Base-by-base conservation (phyloP, 2,329 filamentous ascomycete species). In the Stemphylium beticola region DNA sequence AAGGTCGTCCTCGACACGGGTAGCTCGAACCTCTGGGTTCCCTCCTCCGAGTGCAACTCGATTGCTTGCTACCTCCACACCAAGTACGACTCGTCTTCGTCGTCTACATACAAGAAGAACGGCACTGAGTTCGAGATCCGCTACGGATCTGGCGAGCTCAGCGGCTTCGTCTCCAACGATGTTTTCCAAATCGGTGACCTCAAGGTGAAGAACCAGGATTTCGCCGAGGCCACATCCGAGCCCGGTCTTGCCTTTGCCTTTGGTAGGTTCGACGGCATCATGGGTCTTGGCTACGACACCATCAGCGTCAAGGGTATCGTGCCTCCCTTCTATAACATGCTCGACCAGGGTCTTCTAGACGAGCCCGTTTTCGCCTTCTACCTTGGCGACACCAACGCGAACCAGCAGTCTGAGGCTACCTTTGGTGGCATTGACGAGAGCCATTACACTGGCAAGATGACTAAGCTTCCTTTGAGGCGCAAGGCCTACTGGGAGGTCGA, bases 401-500 rank as follows among this genome's bases (percentile, higher is more conserved):
- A 87, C 45, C 84, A 88, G 55, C 85, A 90, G 75, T 97, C 93
- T 37, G 93, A 93, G 80, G 93, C 88, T 57, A 87, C 88, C 65
- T 99, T 99, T 65, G 93, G 93, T 77, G 93, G 93, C 64, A 79
- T 96, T 58, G 88, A 98, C 78, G 81, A 92, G 80, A 81, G 82
- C 74, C 92, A 95, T 83, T 89, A 85, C 78, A 87, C 84, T 34
- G 95, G 95, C 72, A 88, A 98, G 78, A 85, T 99, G 71, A 91
- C 88, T 75, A 96, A 92, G 78, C 92, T 99, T 66, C 95, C 95
- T 50, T 86, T 99, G 67, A 91, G 95, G 78, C 91, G 95, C 76
- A 98, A 98, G 89, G 95, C 95, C 44, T 99, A 99, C 86, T 99
- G 95, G 95, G 95, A 99, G 85, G 93, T 99, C 51, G 93, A 98